These are phyloP conservation scores for Acrasis kona DNA, from an alignment of 78 protist species.

Conservation along the genomic window DNA sequence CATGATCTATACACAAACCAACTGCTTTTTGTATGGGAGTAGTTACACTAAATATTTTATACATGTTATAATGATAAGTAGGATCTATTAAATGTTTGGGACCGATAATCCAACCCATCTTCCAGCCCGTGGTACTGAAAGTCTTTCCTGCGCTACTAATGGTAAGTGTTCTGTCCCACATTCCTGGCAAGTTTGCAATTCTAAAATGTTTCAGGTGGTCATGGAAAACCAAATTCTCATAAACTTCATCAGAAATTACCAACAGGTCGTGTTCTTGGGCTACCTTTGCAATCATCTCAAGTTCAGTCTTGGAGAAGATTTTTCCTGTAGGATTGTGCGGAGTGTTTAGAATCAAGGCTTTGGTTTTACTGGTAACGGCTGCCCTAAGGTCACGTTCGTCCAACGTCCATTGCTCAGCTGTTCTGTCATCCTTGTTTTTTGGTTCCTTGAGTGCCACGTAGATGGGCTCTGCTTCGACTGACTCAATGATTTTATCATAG, in stretches of 20 bases:
- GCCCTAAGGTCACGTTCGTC: conserved; percentile 32
- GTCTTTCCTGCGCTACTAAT: conserved; percentile 30
- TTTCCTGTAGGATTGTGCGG: conserved; percentile 74
- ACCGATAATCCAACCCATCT: conserved; percentile 65
- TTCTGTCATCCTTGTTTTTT: not conserved
- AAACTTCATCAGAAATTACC: conserved; percentile 64
- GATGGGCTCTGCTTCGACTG: not conserved
- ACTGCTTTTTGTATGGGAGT: conserved; percentile 65
- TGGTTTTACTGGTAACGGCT: conserved; percentile 35
- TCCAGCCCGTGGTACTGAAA: conserved; percentile 67
- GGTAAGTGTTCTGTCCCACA: conserved; percentile 37
- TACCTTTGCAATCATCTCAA: conserved; percentile 26
- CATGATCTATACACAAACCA: not conserved
- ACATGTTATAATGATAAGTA: conserved; percentile 17
- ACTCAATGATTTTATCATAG: not conserved
- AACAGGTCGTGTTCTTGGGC: conserved; percentile 20
- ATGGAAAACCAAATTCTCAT: conserved; percentile 46
- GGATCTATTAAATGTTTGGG: conserved; percentile 17
- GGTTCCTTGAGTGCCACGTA: not conserved
- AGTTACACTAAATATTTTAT: conserved; percentile 35
- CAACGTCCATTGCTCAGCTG: conserved; percentile 25
- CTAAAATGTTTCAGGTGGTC: not conserved
- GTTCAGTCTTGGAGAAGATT: conserved; percentile 36
- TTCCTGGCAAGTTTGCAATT: conserved; percentile 18
- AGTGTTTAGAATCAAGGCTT: conserved; percentile 43